These are phyloP conservation scores for Canariomyces notabilis DNA, from an alignment of 2,329 filamentous ascomycete genomes.

Conservation along the genomic window DNA sequence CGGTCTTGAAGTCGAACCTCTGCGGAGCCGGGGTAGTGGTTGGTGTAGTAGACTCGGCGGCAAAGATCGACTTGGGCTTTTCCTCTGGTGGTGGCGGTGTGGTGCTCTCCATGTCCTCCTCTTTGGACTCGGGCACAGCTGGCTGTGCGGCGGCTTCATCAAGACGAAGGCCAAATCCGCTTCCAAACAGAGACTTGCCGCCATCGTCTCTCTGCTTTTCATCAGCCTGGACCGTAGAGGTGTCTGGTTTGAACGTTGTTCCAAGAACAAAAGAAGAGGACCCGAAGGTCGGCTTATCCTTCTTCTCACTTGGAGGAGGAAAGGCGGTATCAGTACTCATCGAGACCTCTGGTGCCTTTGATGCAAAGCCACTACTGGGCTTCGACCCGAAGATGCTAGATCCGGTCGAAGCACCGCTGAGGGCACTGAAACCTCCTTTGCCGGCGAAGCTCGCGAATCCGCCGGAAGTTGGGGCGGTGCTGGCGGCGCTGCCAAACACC, in stretches of 20 bases:
- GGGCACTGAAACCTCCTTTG: conserved; percentile 50
- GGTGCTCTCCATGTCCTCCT: conserved; percentile 48
- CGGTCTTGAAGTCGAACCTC: conserved; percentile 39
- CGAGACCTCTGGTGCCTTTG: conserved; percentile 29
- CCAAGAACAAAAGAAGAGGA: conserved; percentile 61
- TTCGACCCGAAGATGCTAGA: conserved; percentile 40
- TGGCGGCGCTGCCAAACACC: conserved; percentile 33
- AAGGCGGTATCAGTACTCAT: conserved; percentile 37
- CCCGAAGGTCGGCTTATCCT: conserved; percentile 37
- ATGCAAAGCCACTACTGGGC: conserved; percentile 28
- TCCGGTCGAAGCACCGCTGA: conserved; percentile 34
- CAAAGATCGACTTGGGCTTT: conserved; percentile 34
- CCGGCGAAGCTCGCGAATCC: conserved; percentile 52
- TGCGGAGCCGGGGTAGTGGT: conserved; percentile 47
- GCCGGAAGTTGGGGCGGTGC: conserved; percentile 31
- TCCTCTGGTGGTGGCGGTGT: conserved; percentile 30
- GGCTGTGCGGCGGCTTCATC: conserved; percentile 39
- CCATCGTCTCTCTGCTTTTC: conserved; percentile 42
- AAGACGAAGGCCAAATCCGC: conserved; percentile 55
- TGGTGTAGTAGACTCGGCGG: conserved; percentile 42
- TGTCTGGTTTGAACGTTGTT: conserved; percentile 63
- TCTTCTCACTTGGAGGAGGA: conserved; percentile 35
- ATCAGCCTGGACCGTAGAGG: conserved; percentile 54
- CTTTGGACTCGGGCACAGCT: conserved; percentile 34
- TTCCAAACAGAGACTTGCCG: conserved; percentile 55